Base-by-base conservation (phyloP, 2,329 filamentous ascomycete genomes). In the Teratosphaeria gauchensis region DNA sequence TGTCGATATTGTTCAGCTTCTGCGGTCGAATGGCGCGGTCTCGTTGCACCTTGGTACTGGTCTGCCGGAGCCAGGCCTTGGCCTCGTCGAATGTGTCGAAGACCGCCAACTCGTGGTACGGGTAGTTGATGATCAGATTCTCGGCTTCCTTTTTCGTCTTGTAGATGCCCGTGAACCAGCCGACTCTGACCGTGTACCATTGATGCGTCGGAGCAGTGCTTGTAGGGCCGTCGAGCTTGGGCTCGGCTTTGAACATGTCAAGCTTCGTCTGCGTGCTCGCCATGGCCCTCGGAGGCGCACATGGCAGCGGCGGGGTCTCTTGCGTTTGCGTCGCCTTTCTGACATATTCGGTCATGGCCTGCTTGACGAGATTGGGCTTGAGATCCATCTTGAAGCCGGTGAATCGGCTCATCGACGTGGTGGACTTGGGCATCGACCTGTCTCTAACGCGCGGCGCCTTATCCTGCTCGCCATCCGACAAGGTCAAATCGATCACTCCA, bases 91-190 rank as follows among this genome's bases (percentile, higher is more conserved):
- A 19, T n/a, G 16, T 55, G 24, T 24, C 12, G 46, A 56, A 56
- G 14, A 21, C 30, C 9, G 57, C 19, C 11, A 32, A 46, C 24
- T 58, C 57, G 38, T 56, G 46, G 53, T 58, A 30, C 2, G 53
- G 53, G 53, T 58, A 58, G 42, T 58, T n/a, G 28, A 51, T 19
- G 24, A 51, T 56, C 42, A 57, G 53, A 8, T 51, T 21, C 28
- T 51, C 30, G 24, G 57, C 57, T 32, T 58, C 57, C 16, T 35
- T 51, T 21, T 52, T 32, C 21, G 21, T 35, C 8, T 16, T 35
- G 31, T 56, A 58, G 53, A 58, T 52, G 19, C 57, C 57, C 4
- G 57, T 54, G 28, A 55, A 55, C 57, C 57, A 58, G 33, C 57
- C 57, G 33, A 58, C 54, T 21, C 46, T 30, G 14, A 58, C 57